Evolutionary conservation across 2,329 filamentous ascomycete genomes (phyloP), one percentile per base, ranked within the genome.

Genomic region (Fusarium napiforme): DNA sequence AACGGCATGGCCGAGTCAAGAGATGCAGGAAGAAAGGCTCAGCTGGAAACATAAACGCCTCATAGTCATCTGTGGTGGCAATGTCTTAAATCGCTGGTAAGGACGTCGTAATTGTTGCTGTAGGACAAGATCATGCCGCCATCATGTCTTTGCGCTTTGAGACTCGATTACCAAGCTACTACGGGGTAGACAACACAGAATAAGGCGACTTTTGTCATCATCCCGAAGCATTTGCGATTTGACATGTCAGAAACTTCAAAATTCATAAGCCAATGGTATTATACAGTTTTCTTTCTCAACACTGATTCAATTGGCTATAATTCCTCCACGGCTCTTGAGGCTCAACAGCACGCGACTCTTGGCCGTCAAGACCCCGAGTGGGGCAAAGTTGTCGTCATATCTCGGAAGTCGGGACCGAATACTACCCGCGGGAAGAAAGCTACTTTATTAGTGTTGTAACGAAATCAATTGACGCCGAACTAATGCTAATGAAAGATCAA

Each of bases 71-170:
- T 1, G 15, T 9, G 7, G 34, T 39, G 34, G 34, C 23, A 28
- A 53, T 53, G 4, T 16, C 9, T 37, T 6, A 16, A 10, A 19
- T 6, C 4, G 4, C 7, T 18, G 7, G 21, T 14, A 4, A 10
- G 3, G 2, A 12, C 7, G 4, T 18, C 21, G 23, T 37, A 7
- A 12, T 12, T 9, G 14, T 11, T 7, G 14, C 2, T 2, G 10
- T 28, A 28, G 5, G 12, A 34, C 16, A 4, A 52, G 21, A 18
- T 19, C 6, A 7, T 19, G n/a, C n/a, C 11, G 47, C 15, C 7
- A 9, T 18, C 2, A 6, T 2, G 5, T 9, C 9, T 19, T 39
- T 10, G 9, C 36, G 36, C 34, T 18, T 16, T 5, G 4, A 18
- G 9, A 4, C 15, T 36, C 16, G 16, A 18, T 36, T 9, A 9